Base-by-base conservation (phyloP, 768 basidiomycete genomes). In the Serendipita sp. region DNA sequence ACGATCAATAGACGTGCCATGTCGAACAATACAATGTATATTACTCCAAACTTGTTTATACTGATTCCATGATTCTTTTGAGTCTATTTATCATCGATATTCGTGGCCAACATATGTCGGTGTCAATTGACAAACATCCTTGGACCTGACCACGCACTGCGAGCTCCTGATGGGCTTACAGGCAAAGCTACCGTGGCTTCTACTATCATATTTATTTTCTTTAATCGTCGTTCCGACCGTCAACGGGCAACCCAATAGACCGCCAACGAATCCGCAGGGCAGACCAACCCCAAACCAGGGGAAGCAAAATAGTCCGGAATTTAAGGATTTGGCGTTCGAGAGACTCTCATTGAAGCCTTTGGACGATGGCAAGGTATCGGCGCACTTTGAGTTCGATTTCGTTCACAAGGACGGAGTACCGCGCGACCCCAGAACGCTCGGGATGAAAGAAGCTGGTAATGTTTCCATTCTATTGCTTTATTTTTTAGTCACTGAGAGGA, bases 351-450 rank as follows among this genome's bases (percentile, higher is more conserved):
- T 88, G 13, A 76, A 77, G 38, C 81, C 90, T 0, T 79, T 96
- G 38, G 76, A 79, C 3, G 89, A 97, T 72, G 95, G 94, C 60
- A 88, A 85, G 71, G 83, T 97, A 45, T 80, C 82, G 0, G 81
- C 91, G 1, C 79, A 80, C 35, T 96, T 97, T 76, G 80, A 85
- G 0, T 98, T 97, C 74, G 83, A 76, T 32, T 89, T 87, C 0
- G 65, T 83, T 11, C 72, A 86, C 56, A 74, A 76, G 48, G 80
- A 77, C n/a, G 78, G 77, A 3, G 72, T 75, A 16, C 86, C 84
- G 45, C 74, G 84, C 68, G 75, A 84, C 69, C 84, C 86, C 63
- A 73, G 74, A 64, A 79, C 75, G 10, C 72, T 81, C 11, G 77
- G 74, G 15, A 64, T 47, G 15, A 72, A 75, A 60, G 82, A 86